Percentiles rank a stretch among this genome's conserved stretches.
These are phyloP conservation scores for Tricholomella constricta DNA, from an alignment of 768 basidiomycete genomes.

Conservation along the genomic window DNA sequence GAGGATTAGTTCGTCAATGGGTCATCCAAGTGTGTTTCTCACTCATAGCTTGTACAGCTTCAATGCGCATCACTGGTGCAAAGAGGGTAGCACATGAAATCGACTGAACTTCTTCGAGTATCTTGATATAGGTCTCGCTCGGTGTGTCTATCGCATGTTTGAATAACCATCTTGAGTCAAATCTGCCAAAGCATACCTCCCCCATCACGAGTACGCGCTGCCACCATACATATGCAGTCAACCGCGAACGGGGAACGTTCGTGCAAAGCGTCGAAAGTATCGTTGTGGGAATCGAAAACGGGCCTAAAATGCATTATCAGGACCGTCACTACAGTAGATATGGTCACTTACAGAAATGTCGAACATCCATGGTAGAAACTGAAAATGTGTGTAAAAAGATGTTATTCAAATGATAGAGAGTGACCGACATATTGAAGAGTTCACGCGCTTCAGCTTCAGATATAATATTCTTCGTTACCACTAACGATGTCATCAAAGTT, in stretches of 20 bases:
- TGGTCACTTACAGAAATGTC: slow-evolving; percentile 58
- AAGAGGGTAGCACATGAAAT: slow-evolving; percentile 89
- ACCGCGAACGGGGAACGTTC: slow-evolving; percentile 93
- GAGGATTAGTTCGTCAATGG: slow-evolving; percentile 6
- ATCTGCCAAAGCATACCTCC: slow-evolving; percentile 57
- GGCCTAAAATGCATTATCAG: slow-evolving; percentile 44
- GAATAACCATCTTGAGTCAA: slow-evolving; percentile 2
- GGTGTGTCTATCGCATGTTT: slow-evolving; percentile 52
- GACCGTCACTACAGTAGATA: slow-evolving; percentile 20
- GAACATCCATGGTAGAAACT: slow-evolving; percentile 95
- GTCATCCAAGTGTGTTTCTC: slow-evolving; percentile 29
- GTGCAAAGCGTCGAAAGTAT: slow-evolving; percentile 85
- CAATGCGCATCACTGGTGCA: slow-evolving; percentile 78
- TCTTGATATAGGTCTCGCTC: slow-evolving; percentile 72
- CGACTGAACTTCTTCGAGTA: slow-evolving; percentile 81
- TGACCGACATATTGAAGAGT: slow-evolving; percentile 77
- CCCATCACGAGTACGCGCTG: slow-evolving; percentile 86
- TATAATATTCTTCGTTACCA: slow-evolving; percentile 83
- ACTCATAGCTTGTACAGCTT: slow-evolving; percentile 96
- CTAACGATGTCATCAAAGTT: slow-evolving; percentile 37
- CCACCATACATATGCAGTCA: slow-evolving; percentile 92
- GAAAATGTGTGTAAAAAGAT: slow-evolving; percentile 13
- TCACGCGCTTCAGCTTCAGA: slow-evolving; percentile 83
- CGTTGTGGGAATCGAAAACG: slow-evolving; percentile 79
- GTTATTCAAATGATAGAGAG: slow-evolving; percentile 11